A percentile compares a stretch with the other conserved stretches of the same genome.
phyloP scores from a whole-genome alignment of 2,329 filamentous ascomycete species.

The Arthrocladium fulminans region DNA sequence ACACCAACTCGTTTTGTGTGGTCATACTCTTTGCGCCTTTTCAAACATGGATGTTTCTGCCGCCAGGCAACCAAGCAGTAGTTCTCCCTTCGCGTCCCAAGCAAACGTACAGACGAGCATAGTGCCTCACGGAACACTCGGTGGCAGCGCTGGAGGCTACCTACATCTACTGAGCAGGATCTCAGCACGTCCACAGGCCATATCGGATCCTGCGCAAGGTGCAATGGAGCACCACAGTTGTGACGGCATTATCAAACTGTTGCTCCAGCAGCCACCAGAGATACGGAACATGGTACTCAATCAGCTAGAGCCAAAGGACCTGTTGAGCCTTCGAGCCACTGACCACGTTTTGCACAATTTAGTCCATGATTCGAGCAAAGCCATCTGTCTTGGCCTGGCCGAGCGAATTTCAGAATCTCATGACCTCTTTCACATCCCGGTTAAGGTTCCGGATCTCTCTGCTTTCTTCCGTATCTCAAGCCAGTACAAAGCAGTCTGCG shows the following conservation, averaged over 20 bases:
- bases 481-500: neutral
- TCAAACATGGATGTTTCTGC: neutral
- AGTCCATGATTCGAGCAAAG: slow-evolving; percentile 7
- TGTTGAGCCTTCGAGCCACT: slow-evolving; percentile 8
- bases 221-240: neutral
- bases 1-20: neutral
- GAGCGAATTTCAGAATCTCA: slow-evolving; percentile 1
- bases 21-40: too few species aligned
- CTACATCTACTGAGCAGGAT: slow-evolving; percentile 7
- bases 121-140: neutral
- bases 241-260: neutral
- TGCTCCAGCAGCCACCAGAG: slow-evolving; percentile 10
- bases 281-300: slow-evolving; percentile 5
- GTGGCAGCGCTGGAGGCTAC: neutral
- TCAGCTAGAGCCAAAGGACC: slow-evolving; percentile 7
- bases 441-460: neutral
- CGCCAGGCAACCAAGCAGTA: neutral
- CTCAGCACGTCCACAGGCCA: neutral
- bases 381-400: slow-evolving; percentile 6
- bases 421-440: neutral
- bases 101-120: neutral
- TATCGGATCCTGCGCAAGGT: neutral
- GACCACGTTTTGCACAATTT: slow-evolving; percentile 7
- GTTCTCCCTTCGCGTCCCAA: neutral
- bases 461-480: neutral